Percentiles rank a stretch among this genome's conserved stretches.
Conservation (phyloP, 2,329 filamentous ascomycete species). For the Tolypocladium sp. region DNA sequence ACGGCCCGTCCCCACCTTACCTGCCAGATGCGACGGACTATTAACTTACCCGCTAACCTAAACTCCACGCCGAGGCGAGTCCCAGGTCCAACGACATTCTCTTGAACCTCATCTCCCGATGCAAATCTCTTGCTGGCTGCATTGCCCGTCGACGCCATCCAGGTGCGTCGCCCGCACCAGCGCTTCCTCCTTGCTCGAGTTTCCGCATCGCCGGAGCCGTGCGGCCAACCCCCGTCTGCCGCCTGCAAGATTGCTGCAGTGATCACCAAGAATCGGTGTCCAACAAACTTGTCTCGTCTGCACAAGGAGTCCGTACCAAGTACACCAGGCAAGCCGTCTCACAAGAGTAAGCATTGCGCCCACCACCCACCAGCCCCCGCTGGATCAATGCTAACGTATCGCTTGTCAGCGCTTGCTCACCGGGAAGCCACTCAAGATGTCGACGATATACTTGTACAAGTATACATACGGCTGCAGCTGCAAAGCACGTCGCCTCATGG, state of each 20-base stretch:
- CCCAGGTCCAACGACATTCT: neutral
- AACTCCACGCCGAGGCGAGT: neutral
- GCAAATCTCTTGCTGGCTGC: neutral
- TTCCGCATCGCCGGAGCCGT: neutral
- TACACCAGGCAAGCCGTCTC: neutral
- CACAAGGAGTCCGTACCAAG: neutral
- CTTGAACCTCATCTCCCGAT: neutral
- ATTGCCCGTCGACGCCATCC: neutral
- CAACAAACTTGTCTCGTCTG: neutral
- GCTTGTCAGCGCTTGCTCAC: slow-evolving; percentile 2
- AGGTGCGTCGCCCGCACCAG: neutral
- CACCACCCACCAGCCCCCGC: neutral
- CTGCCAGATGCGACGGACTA: neutral
- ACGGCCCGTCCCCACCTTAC: neutral
- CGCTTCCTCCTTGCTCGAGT: neutral
- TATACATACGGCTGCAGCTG: neutral
- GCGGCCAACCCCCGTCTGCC: neutral
- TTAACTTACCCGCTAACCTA: neutral
- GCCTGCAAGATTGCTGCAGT: neutral
- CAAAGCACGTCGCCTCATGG: neutral
- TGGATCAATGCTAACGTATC: neutral
- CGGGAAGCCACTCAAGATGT: neutral
- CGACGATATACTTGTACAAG: neutral
- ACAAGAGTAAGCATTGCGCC: neutral
- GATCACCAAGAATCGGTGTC: neutral